Evolutionary conservation across 176 grass and related monocot species (phyloP).

Genomic region (Melocanna baccifera): DNA sequence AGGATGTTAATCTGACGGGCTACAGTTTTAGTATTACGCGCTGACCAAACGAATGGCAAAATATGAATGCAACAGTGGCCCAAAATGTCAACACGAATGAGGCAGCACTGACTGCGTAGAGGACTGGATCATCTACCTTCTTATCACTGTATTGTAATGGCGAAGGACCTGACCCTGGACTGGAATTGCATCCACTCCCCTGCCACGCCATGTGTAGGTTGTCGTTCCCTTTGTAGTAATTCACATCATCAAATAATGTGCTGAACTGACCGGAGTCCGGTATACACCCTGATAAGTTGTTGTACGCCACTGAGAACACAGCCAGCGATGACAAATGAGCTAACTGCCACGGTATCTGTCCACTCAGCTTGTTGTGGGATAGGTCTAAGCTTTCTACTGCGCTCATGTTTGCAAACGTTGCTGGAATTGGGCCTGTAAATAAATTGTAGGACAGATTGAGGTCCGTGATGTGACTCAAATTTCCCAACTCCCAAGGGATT

Average conservation of each 20-base stretch:
- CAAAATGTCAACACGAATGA: too few species aligned
- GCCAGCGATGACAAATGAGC: neutral
- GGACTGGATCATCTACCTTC: too few species aligned
- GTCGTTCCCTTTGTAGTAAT: too few species aligned
- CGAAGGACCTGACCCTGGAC: too few species aligned
- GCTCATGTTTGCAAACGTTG: neutral
- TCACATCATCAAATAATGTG: neutral
- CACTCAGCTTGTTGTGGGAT: neutral
- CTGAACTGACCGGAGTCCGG: neutral
- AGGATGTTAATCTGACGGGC: too few species aligned
- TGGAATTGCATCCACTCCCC: too few species aligned
- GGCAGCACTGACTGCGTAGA: too few species aligned
- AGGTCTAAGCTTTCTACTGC: neutral
- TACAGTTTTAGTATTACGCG: too few species aligned
- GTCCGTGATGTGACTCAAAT: neutral
- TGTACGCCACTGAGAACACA: constrained; percentile 31
- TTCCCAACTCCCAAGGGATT: neutral
- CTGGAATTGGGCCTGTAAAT: neutral
- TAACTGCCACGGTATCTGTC: neutral
- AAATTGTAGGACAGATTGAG: neutral
- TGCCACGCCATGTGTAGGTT: too few species aligned
- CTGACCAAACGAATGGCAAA: too few species aligned
- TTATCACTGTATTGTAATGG: too few species aligned
- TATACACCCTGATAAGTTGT: constrained; percentile 28
- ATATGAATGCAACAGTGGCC: too few species aligned